Conservation (phyloP, 2,329 filamentous ascomycete genomes). For the Pseudogymnoascus sp. region DNA sequence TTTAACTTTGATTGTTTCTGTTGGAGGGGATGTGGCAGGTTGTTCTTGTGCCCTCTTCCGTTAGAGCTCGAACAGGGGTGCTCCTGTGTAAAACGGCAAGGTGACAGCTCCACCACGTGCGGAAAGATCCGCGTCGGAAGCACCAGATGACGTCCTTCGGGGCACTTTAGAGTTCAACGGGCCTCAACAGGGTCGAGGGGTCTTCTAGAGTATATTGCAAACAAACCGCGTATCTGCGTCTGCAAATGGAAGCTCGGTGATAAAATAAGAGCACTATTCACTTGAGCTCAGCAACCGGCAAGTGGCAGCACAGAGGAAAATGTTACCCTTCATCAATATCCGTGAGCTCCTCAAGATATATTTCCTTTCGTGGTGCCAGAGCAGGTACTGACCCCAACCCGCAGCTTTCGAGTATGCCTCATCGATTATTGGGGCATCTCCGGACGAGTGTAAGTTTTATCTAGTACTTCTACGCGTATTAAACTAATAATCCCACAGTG, state of each 20-base stretch:
- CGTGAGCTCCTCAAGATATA: slow-evolving; percentile 36
- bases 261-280: background rate
- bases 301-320: slow-evolving; percentile 24
- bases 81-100: slow-evolving; percentile 7
- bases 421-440: slow-evolving; percentile 50
- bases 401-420: slow-evolving; percentile 55
- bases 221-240: background rate
- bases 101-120: slow-evolving; percentile 9
- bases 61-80: slow-evolving; percentile 1
- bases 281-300: background rate
- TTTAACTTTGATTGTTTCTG: background rate
- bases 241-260: slow-evolving; percentile 8
- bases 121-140: slow-evolving; percentile 2
- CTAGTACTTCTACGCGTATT: background rate
- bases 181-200: background rate
- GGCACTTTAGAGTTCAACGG: slow-evolving; percentile 1
- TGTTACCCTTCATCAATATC: slow-evolving; percentile 58
- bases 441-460: slow-evolving; percentile 50
- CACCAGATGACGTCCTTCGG: slow-evolving; percentile 5
- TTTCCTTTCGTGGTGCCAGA: slow-evolving; percentile 13
- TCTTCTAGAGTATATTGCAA: background rate
- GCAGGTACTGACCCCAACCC: slow-evolving; percentile 23
- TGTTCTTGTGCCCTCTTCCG: background rate
- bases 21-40: background rate
- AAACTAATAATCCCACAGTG: slow-evolving; percentile 46